Evolutionary conservation across 768 basidiomycete species (phyloP).

Genomic region (Lanmaoa rubissima): DNA sequence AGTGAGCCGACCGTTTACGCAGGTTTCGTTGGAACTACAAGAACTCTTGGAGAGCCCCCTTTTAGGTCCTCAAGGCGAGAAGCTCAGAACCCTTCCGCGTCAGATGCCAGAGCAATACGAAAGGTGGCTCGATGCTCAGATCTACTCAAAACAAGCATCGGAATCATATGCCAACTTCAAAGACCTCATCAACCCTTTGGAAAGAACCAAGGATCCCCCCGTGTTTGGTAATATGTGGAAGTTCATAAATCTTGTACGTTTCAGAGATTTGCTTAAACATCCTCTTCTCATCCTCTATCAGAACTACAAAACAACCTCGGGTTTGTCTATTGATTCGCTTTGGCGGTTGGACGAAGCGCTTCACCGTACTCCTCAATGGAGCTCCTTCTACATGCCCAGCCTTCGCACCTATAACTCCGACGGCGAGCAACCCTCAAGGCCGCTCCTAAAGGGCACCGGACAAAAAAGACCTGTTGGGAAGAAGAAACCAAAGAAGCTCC

Average conservation of each 20-base stretch:
- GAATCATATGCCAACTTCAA: conserved; percentile 49
- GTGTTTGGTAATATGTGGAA: conserved; percentile 66
- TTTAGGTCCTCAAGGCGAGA: conserved; percentile 51
- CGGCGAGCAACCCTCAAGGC: conserved; percentile 18
- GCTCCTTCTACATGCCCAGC: conserved; percentile 36
- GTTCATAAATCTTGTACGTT: conserved; percentile 54
- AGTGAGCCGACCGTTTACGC: not conserved
- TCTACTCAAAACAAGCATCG: conserved; percentile 58
- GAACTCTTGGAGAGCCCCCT: conserved; percentile 63
- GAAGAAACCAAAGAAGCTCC: conserved; percentile 38
- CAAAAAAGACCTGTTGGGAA: conserved; percentile 18
- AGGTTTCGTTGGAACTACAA: conserved; percentile 67
- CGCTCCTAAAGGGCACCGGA: conserved; percentile 11
- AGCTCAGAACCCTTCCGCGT: conserved; percentile 49
- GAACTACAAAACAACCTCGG: conserved; percentile 58
- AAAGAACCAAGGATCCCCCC: conserved; percentile 46
- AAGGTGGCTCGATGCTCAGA: conserved; percentile 67
- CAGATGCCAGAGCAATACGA: conserved; percentile 62
- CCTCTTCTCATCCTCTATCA: conserved; percentile 29
- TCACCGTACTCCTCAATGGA: conserved; percentile 59
- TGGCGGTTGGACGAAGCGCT: conserved; percentile 61
- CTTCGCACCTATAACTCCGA: conserved; percentile 21
- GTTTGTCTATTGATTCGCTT: conserved; percentile 55
- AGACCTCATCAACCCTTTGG: conserved; percentile 57
- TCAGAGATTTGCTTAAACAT: not conserved